Evolutionary conservation across 371 early-diverging fungal genomes (phyloP).

Genomic region (Mortierella sp.): DNA sequence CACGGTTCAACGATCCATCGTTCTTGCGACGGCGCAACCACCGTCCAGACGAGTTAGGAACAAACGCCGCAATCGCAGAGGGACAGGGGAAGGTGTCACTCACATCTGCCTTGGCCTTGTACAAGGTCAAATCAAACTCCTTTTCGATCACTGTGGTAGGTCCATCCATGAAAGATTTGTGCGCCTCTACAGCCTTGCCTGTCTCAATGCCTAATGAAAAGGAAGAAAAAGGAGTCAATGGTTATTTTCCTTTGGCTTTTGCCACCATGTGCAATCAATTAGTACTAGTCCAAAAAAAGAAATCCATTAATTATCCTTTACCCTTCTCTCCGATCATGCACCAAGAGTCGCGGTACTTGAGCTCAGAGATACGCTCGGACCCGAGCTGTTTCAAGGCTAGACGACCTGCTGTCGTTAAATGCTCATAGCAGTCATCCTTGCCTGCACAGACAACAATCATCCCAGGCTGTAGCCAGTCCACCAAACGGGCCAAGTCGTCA

Average conservation of each 20-base stretch:
- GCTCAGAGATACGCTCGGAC: constrained; percentile 64
- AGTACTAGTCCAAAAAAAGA: neutral
- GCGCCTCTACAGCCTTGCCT: constrained; percentile 57
- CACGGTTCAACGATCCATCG: constrained; percentile 90
- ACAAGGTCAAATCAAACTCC: constrained; percentile 52
- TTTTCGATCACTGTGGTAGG: constrained; percentile 66
- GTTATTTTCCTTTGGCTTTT: neutral
- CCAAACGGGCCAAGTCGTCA: constrained; percentile 77
- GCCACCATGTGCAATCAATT: neutral
- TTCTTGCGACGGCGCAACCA: constrained; percentile 87
- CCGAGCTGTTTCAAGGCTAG: constrained; percentile 76
- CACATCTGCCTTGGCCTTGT: constrained; percentile 46
- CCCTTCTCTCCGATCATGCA: constrained; percentile 84
- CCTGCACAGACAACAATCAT: constrained; percentile 76
- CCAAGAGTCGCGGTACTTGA: constrained; percentile 86
- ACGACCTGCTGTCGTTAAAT: constrained; percentile 70
- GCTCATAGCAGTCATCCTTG: constrained; percentile 82
- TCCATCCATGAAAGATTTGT: constrained; percentile 63
- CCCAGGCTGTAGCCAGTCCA: constrained; percentile 74
- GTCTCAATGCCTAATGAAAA: constrained; percentile 28
- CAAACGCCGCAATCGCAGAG: constrained; percentile 63
- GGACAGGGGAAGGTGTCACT: constrained; percentile 55
- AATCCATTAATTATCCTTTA: constrained; percentile 8
- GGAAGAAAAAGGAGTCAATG: neutral
- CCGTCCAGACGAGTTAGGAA: constrained; percentile 75